phyloP scores from a whole-genome alignment of 2,329 filamentous ascomycete species.

The Sphaerulina populicola region DNA sequence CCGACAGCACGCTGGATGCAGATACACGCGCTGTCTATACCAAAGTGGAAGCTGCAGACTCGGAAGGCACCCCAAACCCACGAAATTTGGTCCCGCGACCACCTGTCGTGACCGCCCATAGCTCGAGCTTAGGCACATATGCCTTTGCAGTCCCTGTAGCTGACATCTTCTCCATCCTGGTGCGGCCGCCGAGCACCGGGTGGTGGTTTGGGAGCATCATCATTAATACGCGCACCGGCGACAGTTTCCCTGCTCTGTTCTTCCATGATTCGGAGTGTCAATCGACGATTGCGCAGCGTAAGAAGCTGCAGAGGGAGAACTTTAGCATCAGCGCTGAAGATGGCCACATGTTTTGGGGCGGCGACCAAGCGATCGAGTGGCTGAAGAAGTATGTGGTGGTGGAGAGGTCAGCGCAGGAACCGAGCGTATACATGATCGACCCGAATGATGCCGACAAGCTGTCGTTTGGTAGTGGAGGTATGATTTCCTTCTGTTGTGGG shows the following conservation, averaged over 20 bases:
- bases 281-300: slow-evolving; percentile 88
- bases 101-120: slow-evolving; percentile 71
- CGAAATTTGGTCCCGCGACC: slow-evolving; percentile 86
- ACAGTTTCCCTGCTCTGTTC: slow-evolving; percentile 91
- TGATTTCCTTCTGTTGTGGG: no score
- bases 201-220: slow-evolving; percentile 98
- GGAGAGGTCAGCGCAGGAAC: slow-evolving; percentile 76
- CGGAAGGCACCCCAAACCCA: slow-evolving; percentile 72
- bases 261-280: slow-evolving; percentile 97
- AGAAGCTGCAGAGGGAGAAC: slow-evolving; percentile 69
- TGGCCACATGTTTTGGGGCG: slow-evolving; percentile 92
- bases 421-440: slow-evolving; percentile 84
- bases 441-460: slow-evolving; percentile 75
- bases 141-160: slow-evolving; percentile 85
- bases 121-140: slow-evolving; percentile 65
- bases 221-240: slow-evolving; percentile 81
- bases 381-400: slow-evolving; percentile 73
- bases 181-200: slow-evolving; percentile 83
- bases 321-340: slow-evolving; percentile 56
- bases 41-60: slow-evolving; percentile 82
- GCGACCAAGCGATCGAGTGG: slow-evolving; percentile 91
- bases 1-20: slow-evolving; percentile 70
- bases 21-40: slow-evolving; percentile 76
- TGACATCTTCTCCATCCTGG: slow-evolving; percentile 81
- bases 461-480: slow-evolving; percentile 56